phyloP scores from a whole-genome alignment of 129 eudicot genomes.

The Flaveria robusta region DNA sequence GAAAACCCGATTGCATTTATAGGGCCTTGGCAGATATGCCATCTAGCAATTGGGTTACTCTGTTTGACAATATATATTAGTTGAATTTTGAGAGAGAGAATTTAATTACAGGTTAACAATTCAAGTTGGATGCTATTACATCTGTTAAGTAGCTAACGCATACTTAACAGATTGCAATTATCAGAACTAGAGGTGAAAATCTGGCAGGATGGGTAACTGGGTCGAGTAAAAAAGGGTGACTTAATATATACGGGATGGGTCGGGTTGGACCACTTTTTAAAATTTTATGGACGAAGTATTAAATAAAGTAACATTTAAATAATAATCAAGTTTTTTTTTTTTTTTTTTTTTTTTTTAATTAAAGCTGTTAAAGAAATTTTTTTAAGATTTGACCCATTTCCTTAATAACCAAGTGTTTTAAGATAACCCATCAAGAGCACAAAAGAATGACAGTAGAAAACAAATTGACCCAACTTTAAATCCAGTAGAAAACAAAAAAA shows the following conservation, averaged over 20 bases:
- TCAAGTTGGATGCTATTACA: not conserved
- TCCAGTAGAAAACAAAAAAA: not conserved
- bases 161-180: not conserved
- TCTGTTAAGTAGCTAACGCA: not conserved
- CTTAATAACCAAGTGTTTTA: not conserved
- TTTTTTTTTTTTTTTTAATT: not conserved
- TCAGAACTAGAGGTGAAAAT: not conserved
- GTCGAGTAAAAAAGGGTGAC: not conserved
- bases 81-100: not conserved
- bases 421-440: not conserved
- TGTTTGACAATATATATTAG: slow-evolving; percentile 32
- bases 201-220: not conserved
- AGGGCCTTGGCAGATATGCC: slow-evolving; percentile 91
- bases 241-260: not conserved
- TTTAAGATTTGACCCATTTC: not conserved
- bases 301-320: not conserved
- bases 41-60: slow-evolving; percentile 80
- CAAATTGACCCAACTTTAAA: not conserved
- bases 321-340: not conserved
- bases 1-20: slow-evolving; percentile 73
- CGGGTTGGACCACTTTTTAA: not conserved
- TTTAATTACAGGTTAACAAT: slow-evolving; percentile 12
- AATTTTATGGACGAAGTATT: not conserved
- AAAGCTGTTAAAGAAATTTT: not conserved
- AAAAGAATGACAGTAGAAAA: not conserved